Conservation (phyloP, 306 rosid genomes). For the Ormosia semicastrata region DNA sequence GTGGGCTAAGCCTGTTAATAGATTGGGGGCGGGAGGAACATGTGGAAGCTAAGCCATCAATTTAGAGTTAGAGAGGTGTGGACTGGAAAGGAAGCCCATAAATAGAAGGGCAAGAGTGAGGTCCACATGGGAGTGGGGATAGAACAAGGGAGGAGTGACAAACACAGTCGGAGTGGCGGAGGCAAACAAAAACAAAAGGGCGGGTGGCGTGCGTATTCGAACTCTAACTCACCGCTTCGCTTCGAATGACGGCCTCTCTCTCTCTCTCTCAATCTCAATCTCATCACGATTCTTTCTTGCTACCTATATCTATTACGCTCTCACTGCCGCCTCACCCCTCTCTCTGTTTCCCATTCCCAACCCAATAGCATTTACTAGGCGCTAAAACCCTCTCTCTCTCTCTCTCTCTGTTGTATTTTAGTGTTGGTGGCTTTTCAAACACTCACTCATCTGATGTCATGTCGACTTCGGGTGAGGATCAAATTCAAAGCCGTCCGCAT, state of each 20-base stretch:
- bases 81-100: too few relatives aligned
- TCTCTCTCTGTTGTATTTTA: background rate
- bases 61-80: too few relatives aligned
- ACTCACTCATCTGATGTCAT: background rate
- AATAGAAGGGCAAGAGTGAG: too few relatives aligned
- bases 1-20: too few relatives aligned
- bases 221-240: constrained; percentile 17
- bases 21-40: too few relatives aligned
- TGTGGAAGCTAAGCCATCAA: too few relatives aligned
- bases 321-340: too few relatives aligned
- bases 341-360: too few relatives aligned
- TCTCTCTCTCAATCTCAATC: background rate
- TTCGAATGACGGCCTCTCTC: background rate
- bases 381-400: background rate
- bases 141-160: background rate
- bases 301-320: too few relatives aligned
- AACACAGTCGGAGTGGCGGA: background rate
- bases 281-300: background rate
- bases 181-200: background rate
- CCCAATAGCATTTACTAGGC: too few relatives aligned
- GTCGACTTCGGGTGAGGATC: constrained; percentile 34
- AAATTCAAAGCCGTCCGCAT: background rate
- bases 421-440: background rate
- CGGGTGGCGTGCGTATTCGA: background rate
- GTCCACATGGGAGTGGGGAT: too few relatives aligned